Evolutionary conservation across 106 monocot genomes (phyloP).

Genomic region (Allium cepa): DNA sequence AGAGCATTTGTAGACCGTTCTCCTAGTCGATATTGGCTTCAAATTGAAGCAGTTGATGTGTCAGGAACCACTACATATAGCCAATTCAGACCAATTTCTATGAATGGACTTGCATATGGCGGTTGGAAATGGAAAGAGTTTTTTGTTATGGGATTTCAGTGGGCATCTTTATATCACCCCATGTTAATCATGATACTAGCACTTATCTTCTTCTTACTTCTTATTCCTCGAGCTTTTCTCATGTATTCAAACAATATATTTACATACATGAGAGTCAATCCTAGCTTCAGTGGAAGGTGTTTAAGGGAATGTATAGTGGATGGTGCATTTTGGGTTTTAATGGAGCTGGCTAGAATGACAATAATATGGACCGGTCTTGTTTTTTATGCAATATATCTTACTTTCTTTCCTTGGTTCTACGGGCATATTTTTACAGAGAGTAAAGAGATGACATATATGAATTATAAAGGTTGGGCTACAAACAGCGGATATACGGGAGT

Average conservation of each 20-base stretch:
- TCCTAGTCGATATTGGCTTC: slow-evolving; percentile 75
- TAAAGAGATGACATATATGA: slow-evolving; percentile 49
- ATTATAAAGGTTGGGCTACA: slow-evolving; percentile 63
- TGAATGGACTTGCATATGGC: slow-evolving; percentile 59
- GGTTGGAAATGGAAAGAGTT: slow-evolving; percentile 92
- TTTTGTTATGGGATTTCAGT: slow-evolving; percentile 80
- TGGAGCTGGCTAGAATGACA: slow-evolving; percentile 61
- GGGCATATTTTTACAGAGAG: slow-evolving; percentile 65
- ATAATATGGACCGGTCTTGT: slow-evolving; percentile 49
- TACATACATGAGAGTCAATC: slow-evolving; percentile 17
- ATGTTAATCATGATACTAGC: slow-evolving; percentile 34
- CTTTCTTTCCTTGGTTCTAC: slow-evolving; percentile 78
- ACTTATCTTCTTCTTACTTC: slow-evolving; percentile 51
- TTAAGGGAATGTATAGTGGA: slow-evolving; percentile 10
- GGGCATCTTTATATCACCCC: slow-evolving; percentile 52
- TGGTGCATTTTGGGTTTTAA: slow-evolving; percentile 34
- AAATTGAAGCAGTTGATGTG: slow-evolving; percentile 74
- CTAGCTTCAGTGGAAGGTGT: slow-evolving; percentile 16
- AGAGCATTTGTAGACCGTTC: slow-evolving; percentile 77
- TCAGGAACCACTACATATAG: slow-evolving; percentile 50
- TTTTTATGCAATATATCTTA: slow-evolving; percentile 56
- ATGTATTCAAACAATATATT: slow-evolving; percentile 25
- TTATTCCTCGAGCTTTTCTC: slow-evolving; percentile 47
- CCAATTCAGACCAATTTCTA: slow-evolving; percentile 76
- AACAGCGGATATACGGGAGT: slow-evolving; percentile 26